Conservation (phyloP, 2,329 filamentous ascomycete genomes). For the Fusarium nygamai region DNA sequence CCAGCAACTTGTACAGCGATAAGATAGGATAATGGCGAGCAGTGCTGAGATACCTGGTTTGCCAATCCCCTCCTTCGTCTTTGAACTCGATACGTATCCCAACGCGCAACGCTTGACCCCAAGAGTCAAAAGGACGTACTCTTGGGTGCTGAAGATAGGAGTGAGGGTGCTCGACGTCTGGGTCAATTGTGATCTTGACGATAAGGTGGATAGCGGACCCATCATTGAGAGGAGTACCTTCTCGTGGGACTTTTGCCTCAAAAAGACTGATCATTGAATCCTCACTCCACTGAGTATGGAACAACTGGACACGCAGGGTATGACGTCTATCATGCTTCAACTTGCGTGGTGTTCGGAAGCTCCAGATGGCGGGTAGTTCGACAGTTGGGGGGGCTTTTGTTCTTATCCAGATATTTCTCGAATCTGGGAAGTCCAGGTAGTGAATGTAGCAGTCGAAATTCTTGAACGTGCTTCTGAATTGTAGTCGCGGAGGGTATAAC, state of each 20-base stretch:
- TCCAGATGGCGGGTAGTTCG: not conserved
- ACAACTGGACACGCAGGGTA: not conserved
- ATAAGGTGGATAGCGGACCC: not conserved
- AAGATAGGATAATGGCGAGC: not conserved
- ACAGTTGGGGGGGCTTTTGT: not conserved
- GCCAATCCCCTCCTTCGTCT: not conserved
- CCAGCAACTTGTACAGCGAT: not conserved
- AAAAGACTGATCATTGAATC: not conserved
- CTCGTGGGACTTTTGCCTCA: not conserved
- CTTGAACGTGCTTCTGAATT: not conserved
- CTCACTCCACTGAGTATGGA: not conserved
- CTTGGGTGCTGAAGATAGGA: not conserved
- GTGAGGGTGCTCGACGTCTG: not conserved
- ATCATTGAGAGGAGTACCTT: not conserved
- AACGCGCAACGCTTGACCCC: not conserved
- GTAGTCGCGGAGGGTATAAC: not conserved
- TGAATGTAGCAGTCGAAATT: not conserved
- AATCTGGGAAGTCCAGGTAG: fast-evolving
- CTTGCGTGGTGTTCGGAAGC: not conserved
- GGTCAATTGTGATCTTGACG: not conserved
- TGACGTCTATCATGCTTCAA: not conserved
- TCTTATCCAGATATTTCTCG: not conserved
- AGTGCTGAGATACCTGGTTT: not conserved
- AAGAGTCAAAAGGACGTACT: not conserved
- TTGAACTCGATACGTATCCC: not conserved